Percentiles rank a stretch among this genome's conserved stretches.
These are phyloP conservation scores for Curvularia eragrostidis DNA, from an alignment of 2,329 filamentous ascomycete species.

Conservation along the genomic window DNA sequence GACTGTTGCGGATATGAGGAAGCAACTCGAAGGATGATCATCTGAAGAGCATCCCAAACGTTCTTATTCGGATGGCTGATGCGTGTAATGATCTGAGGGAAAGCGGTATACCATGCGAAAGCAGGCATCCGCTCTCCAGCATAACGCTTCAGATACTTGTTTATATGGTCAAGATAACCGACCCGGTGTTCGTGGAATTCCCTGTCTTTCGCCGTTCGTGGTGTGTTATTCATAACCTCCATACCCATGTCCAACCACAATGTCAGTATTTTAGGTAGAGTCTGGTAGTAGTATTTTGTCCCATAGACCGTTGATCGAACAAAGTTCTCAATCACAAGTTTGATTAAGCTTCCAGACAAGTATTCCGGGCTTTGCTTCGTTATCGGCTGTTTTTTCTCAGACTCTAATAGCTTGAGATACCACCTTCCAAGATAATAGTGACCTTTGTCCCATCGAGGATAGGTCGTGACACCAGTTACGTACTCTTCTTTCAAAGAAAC, in stretches of 20 bases:
- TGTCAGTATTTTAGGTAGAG: slow-evolving; percentile 86
- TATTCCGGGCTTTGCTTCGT: slow-evolving; percentile 68
- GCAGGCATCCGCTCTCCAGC: slow-evolving; percentile 70
- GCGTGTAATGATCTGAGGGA: slow-evolving; percentile 94
- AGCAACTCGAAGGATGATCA: slow-evolving; percentile 87
- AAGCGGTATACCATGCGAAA: slow-evolving; percentile 80
- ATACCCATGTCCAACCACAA: slow-evolving; percentile 93
- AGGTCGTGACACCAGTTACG: slow-evolving; percentile 75
- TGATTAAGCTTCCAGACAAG: slow-evolving; percentile 81
- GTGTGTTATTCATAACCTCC: slow-evolving; percentile 59
- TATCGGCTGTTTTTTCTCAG: slow-evolving; percentile 77
- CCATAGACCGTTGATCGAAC: slow-evolving; percentile 84
- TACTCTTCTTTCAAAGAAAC: slow-evolving; percentile 75
- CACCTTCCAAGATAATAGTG: slow-evolving; percentile 97
- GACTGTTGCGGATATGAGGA: slow-evolving; percentile 87
- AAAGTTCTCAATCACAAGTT: slow-evolving; percentile 93
- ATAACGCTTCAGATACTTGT: slow-evolving; percentile 81
- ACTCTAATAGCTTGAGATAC: slow-evolving; percentile 94
- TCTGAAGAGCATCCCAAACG: slow-evolving; percentile 77
- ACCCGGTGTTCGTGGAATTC: slow-evolving; percentile 41
- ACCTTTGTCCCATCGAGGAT: slow-evolving; percentile 86
- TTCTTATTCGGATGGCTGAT: slow-evolving; percentile 84
- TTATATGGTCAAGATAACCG: slow-evolving; percentile 42
- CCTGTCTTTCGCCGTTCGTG: slow-evolving; percentile 35
- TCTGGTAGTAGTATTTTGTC: slow-evolving; percentile 96